Base-by-base conservation (phyloP, 805 yeast species). In the Saturnispora dispora region DNA sequence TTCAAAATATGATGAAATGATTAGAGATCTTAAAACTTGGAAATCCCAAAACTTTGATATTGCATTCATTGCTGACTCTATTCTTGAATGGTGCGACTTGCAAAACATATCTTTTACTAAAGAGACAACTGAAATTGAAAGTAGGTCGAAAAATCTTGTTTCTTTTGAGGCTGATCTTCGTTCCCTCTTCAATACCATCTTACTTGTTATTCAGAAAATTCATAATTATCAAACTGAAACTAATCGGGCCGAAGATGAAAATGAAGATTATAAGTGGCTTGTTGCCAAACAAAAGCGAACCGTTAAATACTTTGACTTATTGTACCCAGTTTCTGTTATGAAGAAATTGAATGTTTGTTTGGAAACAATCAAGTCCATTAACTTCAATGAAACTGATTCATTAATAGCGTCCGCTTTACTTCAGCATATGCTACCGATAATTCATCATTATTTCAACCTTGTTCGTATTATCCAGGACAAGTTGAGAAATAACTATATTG, bases 121-220 rank as follows among this genome's bases (percentile, higher is more conserved):
- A 10, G 40, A 46, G 5, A 58, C 62, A 3, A 58, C 50, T 25
- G 54, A 66, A n/a, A 55, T 60, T 45, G 56, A 68, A 0, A 59
- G 65, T 5, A 13, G n/a, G 15, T 63, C 69, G 1, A 60, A 68
- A 3, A 48, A 46, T 25, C 53, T 63, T 22, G 58, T 55, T 4
- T 71, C 70, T 33, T 69, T 79, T 43, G 88, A 85, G 55, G 46
- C 51, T 2, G 58, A 68, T 2, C 71, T 83, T 53, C 71, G 83
- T 50, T 69, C 74, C 20, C 59, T 85, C 3, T 72, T 82, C 4
- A 77, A 77, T 17, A 74, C 83, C 3, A 74, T 88, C 18, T 66
- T 89, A 50, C 71, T 90, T 30, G 75, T 83, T 0, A 75, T 85
- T 57, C 97, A 90, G 65, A 77, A 78, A 54, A 65, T 76, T 8